A percentile compares a stretch with the other conserved stretches of the same genome.
Conservation (phyloP, 352 stramenopile species). For the Phytophthora pseudosyringae region DNA sequence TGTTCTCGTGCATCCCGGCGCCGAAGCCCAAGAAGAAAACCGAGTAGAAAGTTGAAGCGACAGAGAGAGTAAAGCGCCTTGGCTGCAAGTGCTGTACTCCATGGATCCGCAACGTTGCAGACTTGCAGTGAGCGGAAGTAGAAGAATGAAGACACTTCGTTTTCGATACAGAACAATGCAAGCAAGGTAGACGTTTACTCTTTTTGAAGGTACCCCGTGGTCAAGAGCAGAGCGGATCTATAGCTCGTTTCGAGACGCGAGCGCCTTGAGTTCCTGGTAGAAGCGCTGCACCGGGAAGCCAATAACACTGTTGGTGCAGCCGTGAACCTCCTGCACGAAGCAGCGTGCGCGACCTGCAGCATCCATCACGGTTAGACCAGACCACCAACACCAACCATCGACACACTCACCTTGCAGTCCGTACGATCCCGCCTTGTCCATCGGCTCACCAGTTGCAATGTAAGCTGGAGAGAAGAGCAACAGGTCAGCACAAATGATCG, state of each 20-base stretch:
- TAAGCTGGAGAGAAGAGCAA: conserved; percentile 56
- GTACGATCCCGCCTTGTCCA: conserved; percentile 94
- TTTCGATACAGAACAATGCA: conserved; percentile 37
- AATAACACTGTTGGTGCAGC: conserved; percentile 94
- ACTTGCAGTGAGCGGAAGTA: conserved; percentile 12
- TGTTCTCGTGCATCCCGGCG: conserved; percentile 70
- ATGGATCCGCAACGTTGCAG: conserved; percentile 11
- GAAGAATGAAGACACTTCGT: conserved; percentile 13
- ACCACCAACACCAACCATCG: neutral
- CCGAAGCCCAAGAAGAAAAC: conserved; percentile 66
- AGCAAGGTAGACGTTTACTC: conserved; percentile 13
- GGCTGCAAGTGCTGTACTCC: conserved; percentile 23
- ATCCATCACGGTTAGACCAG: neutral
- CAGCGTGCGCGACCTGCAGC: conserved; percentile 60
- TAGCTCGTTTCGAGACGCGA: conserved; percentile 51
- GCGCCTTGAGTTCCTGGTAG: conserved; percentile 57
- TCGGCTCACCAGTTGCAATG: conserved; percentile 88
- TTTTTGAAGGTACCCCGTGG: neutral
- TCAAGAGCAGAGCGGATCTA: conserved; percentile 16
- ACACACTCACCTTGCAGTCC: conserved; percentile 78
- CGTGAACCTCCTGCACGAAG: conserved; percentile 82
- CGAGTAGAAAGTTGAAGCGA: conserved; percentile 37
- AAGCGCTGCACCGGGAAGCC: conserved; percentile 88
- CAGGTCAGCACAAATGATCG: conserved; percentile 2
- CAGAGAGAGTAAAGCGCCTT: conserved; percentile 17